A percentile compares a stretch with the other conserved stretches of the same genome.
Conservation (phyloP, 306 rosid species). For the Dryas octopetala region DNA sequence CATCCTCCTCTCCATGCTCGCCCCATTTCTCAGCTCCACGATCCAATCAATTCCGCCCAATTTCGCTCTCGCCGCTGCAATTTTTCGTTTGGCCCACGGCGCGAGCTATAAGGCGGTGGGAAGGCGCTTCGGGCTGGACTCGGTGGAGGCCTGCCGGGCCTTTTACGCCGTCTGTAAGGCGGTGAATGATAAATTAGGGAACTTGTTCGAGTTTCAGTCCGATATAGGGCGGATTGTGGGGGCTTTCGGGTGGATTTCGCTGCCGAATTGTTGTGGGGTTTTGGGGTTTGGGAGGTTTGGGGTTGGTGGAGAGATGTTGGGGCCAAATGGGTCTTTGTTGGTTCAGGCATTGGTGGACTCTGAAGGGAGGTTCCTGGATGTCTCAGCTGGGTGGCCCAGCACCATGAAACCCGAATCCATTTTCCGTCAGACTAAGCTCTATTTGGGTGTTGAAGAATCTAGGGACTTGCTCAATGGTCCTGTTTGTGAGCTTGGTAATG, state of each 20-base stretch:
- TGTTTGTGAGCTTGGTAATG: constrained; percentile 47
- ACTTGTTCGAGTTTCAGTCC: constrained; percentile 58
- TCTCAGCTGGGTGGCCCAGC: constrained; percentile 88
- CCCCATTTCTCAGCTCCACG: constrained; percentile 28
- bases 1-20: constrained; percentile 52
- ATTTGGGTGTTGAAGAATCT: constrained; percentile 52
- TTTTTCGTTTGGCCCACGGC: constrained; percentile 73
- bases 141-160: constrained; percentile 52
- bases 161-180: constrained; percentile 58
- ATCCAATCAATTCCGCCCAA: constrained; percentile 45
- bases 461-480: constrained; percentile 60
- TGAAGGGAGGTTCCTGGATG: constrained; percentile 71
- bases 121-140: constrained; percentile 55
- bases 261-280: constrained; percentile 78
- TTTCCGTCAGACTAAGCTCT: constrained; percentile 68
- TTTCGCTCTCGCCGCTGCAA: constrained; percentile 59
- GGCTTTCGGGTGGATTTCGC: constrained; percentile 64
- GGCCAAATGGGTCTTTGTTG: constrained; percentile 42
- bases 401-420: constrained; percentile 53
- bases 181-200: constrained; percentile 42
- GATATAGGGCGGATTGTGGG: constrained; percentile 40
- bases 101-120: constrained; percentile 57
- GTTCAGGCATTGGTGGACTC: constrained; percentile 82
- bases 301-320: constrained; percentile 37
- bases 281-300: constrained; percentile 55